Evolutionary conservation across 768 basidiomycete genomes (phyloP).

Genomic region (Xerocomus potaroensis): DNA sequence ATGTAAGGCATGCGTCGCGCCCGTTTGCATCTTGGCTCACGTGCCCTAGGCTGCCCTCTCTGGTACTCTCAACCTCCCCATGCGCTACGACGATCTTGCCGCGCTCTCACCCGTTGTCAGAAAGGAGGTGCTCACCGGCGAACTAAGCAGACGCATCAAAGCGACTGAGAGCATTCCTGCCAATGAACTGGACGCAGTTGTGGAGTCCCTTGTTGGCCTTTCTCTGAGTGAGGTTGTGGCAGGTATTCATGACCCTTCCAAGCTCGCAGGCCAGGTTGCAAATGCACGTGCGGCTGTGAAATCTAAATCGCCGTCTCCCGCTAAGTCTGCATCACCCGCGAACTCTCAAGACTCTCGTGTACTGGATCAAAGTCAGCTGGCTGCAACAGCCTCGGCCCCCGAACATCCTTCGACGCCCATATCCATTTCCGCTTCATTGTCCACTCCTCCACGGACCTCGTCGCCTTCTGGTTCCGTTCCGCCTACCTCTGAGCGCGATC

Average conservation of each 20-base stretch:
- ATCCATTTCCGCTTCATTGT: conserved; percentile 68
- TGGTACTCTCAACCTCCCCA: conserved; percentile 75
- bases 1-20: conserved; percentile 42
- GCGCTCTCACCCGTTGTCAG: conserved; percentile 83
- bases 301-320: conserved; percentile 38
- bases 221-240: conserved; percentile 75
- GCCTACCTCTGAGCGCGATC: conserved; percentile 67
- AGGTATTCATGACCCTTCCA: conserved; percentile 66
- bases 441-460: conserved; percentile 79
- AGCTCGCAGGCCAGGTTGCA: conserved; percentile 61
- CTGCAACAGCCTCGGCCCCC: conserved; percentile 82
- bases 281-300: conserved; percentile 34
- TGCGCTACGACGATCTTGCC: conserved; percentile 84
- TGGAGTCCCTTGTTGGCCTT: conserved; percentile 66
- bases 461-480: conserved; percentile 66
- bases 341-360: conserved; percentile 68
- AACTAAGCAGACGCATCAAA: conserved; percentile 72
- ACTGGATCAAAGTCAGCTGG: conserved; percentile 57
- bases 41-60: conserved; percentile 65
- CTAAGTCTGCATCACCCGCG: conserved; percentile 51
- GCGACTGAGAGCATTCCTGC: conserved; percentile 47
- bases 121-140: conserved; percentile 80
- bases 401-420: conserved; percentile 87
- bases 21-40: conserved; percentile 5
- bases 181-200: conserved; percentile 57